phyloP scores from a whole-genome alignment of 257 asterid species.

The Penstemon barbatus region DNA sequence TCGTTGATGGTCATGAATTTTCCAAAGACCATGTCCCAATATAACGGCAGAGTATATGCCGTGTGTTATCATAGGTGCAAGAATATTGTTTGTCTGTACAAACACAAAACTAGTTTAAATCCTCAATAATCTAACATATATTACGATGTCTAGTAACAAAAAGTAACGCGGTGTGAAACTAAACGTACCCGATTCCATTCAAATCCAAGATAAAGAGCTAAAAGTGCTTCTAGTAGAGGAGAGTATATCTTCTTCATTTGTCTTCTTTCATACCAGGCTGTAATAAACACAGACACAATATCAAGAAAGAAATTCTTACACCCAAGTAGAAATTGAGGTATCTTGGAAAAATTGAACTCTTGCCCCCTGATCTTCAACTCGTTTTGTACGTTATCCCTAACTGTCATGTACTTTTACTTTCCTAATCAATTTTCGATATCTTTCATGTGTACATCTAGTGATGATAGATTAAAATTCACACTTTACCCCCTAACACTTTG shows the following conservation, averaged over 20 bases:
- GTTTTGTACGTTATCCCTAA: no score
- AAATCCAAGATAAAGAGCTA: constrained; percentile 92
- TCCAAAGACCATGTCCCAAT: constrained; percentile 93
- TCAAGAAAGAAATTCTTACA: not conserved
- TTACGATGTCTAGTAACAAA: not conserved
- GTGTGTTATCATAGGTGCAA: constrained; percentile 85
- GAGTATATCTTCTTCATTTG: constrained; percentile 96
- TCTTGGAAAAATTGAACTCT: not conserved
- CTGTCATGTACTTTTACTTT: no score
- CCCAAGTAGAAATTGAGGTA: not conserved
- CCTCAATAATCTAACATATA: not conserved
- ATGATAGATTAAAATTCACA: no score
- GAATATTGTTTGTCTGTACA: constrained; percentile 75
- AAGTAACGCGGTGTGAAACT: not conserved
- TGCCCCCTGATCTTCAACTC: no score
- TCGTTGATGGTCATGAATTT: constrained; percentile 79
- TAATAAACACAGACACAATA: not conserved
- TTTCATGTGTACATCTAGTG: no score
- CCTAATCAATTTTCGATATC: no score
- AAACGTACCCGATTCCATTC: constrained; percentile 89
- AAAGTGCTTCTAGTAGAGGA: constrained; percentile 72
- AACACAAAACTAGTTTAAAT: constrained; percentile 6
- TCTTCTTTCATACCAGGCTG: constrained; percentile 95
- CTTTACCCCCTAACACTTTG: no score
- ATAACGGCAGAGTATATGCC: constrained; percentile 86